Evolutionary conservation across 768 basidiomycete species (phyloP), one percentile per base, ranked within the genome.

Genomic region (Lentinula aciculospora): DNA sequence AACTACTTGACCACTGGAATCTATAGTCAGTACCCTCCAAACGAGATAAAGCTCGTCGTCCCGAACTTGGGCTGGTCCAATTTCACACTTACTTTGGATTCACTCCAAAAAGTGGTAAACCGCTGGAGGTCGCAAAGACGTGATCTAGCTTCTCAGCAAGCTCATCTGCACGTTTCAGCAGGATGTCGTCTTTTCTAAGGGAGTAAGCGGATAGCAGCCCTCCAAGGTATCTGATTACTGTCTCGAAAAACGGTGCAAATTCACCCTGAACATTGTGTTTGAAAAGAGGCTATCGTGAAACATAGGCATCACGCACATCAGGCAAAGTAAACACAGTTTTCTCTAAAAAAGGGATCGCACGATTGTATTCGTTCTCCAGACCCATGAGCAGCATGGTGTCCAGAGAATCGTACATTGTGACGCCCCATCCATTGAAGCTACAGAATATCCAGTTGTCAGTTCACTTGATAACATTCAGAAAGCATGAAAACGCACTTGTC

Each of bases 321-420:
- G 76, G 66, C 12, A 80, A 66, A 13, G 71, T 69, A 57, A 90
- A 88, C 34, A 79, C 77, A 34, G 76, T 70, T 31, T 75, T 67
- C 19, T 74, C 66, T 5, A 89, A 71, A 21, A 81, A 74, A 15
- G 79, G 74, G 3, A 92, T 65, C 0, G 88, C 88, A 4, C 84
- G 76, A 10, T 71, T 57, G 65, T 87, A 95, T 66, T 95, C 89
- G 2, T 82, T 79, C 9, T 83, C 66, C 4, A 94, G 74, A 12
- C 77, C 89, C 84, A 96, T 87, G 27, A 98, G 73, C 36, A 89
- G 74, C 78, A 97, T 85, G 0, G 92, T 92, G 65, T 95, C 93
- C 4, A 97, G 76, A 4, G 91, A 83, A 65, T 97, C 94, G 49
- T 92, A 79, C 45, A 83, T 76, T 4, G 89, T 86, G 1, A 89